Evolutionary conservation across 176 grass and related monocot species (phyloP), one percentile per base, ranked within the genome.

Genomic region (Triticum monococcum): DNA sequence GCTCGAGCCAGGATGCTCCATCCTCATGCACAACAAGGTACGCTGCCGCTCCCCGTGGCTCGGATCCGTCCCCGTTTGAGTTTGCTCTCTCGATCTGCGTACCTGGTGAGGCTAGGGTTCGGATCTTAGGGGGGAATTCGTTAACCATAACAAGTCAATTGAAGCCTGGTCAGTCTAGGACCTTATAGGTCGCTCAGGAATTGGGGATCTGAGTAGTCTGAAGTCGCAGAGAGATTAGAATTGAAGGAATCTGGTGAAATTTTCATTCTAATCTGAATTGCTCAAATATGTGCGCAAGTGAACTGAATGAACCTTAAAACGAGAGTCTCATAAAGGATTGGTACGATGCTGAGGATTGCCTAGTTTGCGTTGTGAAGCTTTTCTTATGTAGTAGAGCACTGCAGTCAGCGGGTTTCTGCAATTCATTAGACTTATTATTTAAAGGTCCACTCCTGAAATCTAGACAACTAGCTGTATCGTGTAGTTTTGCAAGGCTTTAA

Each of bases 11-110:
- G 94, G 94, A 1, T 96, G 94, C 82, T 85, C 94, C 52, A 97
- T 97, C 78, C 87, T 97, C 37, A 96, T 96, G 94, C 94, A 96
- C 86, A 96, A 96, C 74, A 96, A 96, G 94, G 94, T 85, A 56
- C 59, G 40, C 9, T 5, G 48, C 48, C 2, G 48, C 48, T 52
- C 13, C 48, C 48, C 14, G 3, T 30, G 6, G 23, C 69, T 3
- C 62, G 62, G 63, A 78, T 90, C 78, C 30, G 33, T 40, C 67
- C 5, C 2, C 41, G 13, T 48, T 23, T 9, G 12, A 52, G 13
- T 25, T 30, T 16, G 9, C 3, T 30, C 9, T 87, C 43, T 85
- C 61, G 70, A 85, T 86, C 78, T 81, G 12, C 24, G 5, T 50
- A 18, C 43, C 8, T 70, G 35, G 0, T 71, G 4, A 6, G 4